Conservation (phyloP, 2,329 filamentous ascomycete genomes). For the Geosmithia flava region DNA sequence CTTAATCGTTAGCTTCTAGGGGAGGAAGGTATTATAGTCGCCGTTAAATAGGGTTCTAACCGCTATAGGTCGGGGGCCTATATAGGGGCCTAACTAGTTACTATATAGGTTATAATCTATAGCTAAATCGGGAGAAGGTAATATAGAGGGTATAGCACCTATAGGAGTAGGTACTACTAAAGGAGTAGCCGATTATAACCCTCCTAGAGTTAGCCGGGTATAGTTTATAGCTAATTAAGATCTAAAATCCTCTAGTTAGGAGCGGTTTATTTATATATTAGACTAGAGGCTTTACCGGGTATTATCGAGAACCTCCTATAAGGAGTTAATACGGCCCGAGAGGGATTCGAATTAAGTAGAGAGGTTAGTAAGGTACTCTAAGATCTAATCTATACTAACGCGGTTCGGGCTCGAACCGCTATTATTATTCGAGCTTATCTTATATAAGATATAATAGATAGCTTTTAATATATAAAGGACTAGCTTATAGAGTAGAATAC, state of each 20-base stretch:
- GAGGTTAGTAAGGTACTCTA: too few species aligned
- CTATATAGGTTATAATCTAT: neutral
- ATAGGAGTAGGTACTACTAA: too few species aligned
- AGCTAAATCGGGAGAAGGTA: neutral
- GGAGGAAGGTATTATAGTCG: neutral
- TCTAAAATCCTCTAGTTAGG: too few species aligned
- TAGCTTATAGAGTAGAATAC: too few species aligned
- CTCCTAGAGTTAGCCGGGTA: too few species aligned
- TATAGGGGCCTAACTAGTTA: neutral
- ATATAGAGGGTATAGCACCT: neutral
- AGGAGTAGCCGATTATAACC: too few species aligned
- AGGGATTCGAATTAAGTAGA: too few species aligned
- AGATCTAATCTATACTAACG: too few species aligned
- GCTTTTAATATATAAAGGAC: neutral
- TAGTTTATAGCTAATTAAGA: too few species aligned
- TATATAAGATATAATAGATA: neutral
- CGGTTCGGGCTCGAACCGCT: neutral
- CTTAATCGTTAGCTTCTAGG: neutral
- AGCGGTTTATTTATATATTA: too few species aligned
- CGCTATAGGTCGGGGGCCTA: neutral
- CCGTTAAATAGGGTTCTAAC: neutral
- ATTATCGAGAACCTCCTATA: neutral
- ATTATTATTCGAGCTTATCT: neutral
- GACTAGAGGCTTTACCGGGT: neutral
- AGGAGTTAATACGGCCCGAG: neutral